These are phyloP conservation scores for Candolleomyces efflorescens DNA, from an alignment of 768 basidiomycete genomes.

Conservation along the genomic window DNA sequence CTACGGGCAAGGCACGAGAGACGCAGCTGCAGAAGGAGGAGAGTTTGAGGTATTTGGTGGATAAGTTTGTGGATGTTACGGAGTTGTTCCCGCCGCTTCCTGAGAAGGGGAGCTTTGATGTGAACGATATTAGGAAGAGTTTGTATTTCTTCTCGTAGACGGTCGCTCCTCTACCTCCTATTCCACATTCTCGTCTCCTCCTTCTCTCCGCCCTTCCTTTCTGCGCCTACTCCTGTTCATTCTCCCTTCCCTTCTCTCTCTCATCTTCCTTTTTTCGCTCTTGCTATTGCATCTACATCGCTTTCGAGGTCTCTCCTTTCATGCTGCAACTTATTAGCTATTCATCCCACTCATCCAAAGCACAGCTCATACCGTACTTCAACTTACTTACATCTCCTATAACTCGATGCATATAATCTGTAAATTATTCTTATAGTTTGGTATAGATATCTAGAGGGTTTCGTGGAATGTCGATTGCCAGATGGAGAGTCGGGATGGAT, in stretches of 20 bases:
- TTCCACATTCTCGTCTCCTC: neutral
- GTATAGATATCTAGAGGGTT: neutral
- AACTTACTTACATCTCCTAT: neutral
- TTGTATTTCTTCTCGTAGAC: slow-evolving; percentile 91
- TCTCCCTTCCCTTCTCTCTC: neutral
- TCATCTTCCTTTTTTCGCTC: neutral
- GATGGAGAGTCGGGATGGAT: too few species aligned
- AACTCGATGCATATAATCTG: neutral
- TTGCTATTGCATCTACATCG: too few species aligned
- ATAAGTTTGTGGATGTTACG: slow-evolving; percentile 69
- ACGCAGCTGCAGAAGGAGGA: slow-evolving; percentile 3
- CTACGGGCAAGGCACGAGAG: neutral
- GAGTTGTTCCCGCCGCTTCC: slow-evolving; percentile 82
- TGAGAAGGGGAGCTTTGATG: slow-evolving; percentile 80
- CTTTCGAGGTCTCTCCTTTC: neutral
- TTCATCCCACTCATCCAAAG: neutral
- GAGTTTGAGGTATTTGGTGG: slow-evolving; percentile 21
- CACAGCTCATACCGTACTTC: neutral
- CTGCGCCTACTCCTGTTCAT: neutral
- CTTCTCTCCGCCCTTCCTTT: neutral
- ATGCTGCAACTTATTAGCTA: neutral
- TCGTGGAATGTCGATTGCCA: too few species aligned
- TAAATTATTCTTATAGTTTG: neutral
- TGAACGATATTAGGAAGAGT: slow-evolving; percentile 74
- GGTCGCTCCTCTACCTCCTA: too few species aligned